Evolutionary conservation across 148 eudicot species (phyloP).

Genomic region (Fagopyrum esculentum): DNA sequence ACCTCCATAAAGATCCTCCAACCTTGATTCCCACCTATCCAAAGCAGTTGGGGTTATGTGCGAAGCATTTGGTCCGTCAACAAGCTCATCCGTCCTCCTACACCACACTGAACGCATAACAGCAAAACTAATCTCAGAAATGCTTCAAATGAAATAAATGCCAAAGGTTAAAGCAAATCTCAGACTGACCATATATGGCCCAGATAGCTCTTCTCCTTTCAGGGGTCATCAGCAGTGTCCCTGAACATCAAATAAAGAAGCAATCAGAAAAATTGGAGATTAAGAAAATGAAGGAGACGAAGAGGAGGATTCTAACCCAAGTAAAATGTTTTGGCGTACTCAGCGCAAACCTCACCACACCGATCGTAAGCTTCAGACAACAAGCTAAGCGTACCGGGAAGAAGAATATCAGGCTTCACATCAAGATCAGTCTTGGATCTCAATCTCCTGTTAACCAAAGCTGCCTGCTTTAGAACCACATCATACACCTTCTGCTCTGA

Average conservation of each 20-base stretch:
- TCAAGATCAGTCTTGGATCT: constrained; percentile 45
- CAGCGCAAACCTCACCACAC: constrained; percentile 81
- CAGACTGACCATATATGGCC: constrained; percentile 98
- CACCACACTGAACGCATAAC: constrained; percentile 72
- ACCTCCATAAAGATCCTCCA: constrained; percentile 81
- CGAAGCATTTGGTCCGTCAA: constrained; percentile 97
- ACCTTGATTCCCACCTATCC: constrained; percentile 92
- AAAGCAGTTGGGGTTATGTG: constrained; percentile 90
- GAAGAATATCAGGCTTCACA: constrained; percentile 75
- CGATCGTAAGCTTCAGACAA: constrained; percentile 74
- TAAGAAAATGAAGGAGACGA: no score
- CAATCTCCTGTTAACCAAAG: constrained; percentile 55
- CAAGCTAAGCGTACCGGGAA: constrained; percentile 75
- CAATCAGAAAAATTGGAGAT: constrained; percentile 7
- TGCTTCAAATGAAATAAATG: neutral
- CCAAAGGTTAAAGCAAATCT: no score
- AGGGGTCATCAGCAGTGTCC: constrained; percentile 90
- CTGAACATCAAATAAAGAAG: constrained; percentile 24
- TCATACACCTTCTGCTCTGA: constrained; percentile 93
- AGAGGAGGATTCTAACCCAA: constrained; percentile 38
- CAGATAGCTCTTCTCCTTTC: constrained; percentile 85
- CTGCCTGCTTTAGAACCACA: constrained; percentile 91
- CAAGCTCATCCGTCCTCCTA: constrained; percentile 98
- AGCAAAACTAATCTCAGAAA: neutral
- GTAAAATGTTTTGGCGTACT: constrained; percentile 86